Percentiles rank a stretch among this genome's conserved stretches.
Conservation (phyloP, 495 filamentous ascomycete species). For the Penicillium salamii region DNA sequence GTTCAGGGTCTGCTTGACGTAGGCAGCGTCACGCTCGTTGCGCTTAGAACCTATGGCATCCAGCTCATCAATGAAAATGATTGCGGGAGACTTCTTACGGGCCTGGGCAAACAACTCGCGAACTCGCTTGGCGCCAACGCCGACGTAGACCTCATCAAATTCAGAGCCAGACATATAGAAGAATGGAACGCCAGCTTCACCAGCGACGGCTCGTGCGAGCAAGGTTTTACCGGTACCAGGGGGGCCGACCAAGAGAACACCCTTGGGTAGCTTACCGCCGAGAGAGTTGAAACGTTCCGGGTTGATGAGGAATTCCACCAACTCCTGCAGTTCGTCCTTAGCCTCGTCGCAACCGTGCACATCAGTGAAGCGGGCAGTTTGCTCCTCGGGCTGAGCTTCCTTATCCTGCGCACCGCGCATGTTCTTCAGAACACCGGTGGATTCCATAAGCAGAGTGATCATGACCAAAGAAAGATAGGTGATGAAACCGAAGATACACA, state of each 20-base stretch:
- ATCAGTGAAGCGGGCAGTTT: slow-evolving; percentile 87
- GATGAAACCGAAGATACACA: slow-evolving; percentile 71
- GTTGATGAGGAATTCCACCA: slow-evolving; percentile 92
- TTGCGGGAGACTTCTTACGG: slow-evolving; percentile 85
- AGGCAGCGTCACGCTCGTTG: slow-evolving; percentile 90
- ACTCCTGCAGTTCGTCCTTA: slow-evolving; percentile 94
- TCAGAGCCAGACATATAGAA: slow-evolving; percentile 99
- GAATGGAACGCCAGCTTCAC: slow-evolving; percentile 96
- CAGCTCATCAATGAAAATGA: slow-evolving; percentile 97
- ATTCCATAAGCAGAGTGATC: slow-evolving; percentile 77
- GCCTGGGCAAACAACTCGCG: slow-evolving; percentile 91
- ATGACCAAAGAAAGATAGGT: slow-evolving; percentile 71
- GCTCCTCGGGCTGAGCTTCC: slow-evolving; percentile 85
- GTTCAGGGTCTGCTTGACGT: slow-evolving; percentile 95
- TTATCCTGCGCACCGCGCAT: slow-evolving; percentile 65
- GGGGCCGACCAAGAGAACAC: slow-evolving; percentile 90
- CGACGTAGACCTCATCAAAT: slow-evolving; percentile 98
- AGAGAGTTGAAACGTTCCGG: slow-evolving; percentile 88
- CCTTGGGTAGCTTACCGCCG: slow-evolving; percentile 94
- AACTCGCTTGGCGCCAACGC: slow-evolving; percentile 96
- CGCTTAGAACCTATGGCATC: slow-evolving; percentile 95
- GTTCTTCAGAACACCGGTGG: slow-evolving; percentile 71
- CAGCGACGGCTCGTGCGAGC: slow-evolving; percentile 90
- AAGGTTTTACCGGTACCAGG: slow-evolving; percentile 99
- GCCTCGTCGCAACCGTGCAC: slow-evolving; percentile 98